phyloP scores from a whole-genome alignment of 768 basidiomycete species.

The Strobilomyces confusus region DNA sequence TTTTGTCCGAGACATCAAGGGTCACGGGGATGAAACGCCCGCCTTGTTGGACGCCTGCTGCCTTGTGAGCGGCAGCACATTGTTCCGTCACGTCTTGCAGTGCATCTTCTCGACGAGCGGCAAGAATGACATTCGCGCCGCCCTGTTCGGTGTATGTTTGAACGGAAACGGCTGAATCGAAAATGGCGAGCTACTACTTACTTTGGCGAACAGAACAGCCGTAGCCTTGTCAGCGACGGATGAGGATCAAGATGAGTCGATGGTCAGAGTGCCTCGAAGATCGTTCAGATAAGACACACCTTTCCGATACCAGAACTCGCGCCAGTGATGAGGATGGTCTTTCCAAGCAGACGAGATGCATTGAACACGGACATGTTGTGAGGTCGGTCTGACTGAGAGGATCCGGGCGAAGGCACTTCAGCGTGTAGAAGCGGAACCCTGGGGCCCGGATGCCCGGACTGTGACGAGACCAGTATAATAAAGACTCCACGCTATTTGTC shows the following conservation, averaged over 20 bases:
- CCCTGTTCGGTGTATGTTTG: conserved; percentile 41
- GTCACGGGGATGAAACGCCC: conserved; percentile 71
- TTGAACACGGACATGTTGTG: conserved; percentile 75
- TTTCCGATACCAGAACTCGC: conserved; percentile 90
- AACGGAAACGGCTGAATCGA: not conserved
- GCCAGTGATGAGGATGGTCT: conserved; percentile 86
- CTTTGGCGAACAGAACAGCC: conserved; percentile 86
- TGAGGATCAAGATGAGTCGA: not conserved
- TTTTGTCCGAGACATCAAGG: conserved; percentile 77
- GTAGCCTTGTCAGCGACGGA: conserved; percentile 54
- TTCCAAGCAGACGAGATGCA: conserved; percentile 72
- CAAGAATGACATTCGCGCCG: conserved; percentile 83
- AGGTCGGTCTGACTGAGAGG: not conserved
- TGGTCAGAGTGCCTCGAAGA: not conserved
- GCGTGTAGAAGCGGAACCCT: not conserved
- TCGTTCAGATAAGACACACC: conserved; percentile 41
- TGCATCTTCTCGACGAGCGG: conserved; percentile 73
- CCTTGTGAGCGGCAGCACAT: conserved; percentile 66
- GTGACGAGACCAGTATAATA: not conserved
- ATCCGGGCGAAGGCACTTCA: not conserved
- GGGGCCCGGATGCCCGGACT: conserved; percentile 2
- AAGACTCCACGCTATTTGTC: no score
- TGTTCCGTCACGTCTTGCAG: conserved; percentile 66
- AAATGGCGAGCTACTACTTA: conserved; percentile 23
- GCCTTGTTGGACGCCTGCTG: conserved; percentile 67